Base-by-base conservation (phyloP, 192 early-diverging fungal species). In the Linnemannia schmuckeri region DNA sequence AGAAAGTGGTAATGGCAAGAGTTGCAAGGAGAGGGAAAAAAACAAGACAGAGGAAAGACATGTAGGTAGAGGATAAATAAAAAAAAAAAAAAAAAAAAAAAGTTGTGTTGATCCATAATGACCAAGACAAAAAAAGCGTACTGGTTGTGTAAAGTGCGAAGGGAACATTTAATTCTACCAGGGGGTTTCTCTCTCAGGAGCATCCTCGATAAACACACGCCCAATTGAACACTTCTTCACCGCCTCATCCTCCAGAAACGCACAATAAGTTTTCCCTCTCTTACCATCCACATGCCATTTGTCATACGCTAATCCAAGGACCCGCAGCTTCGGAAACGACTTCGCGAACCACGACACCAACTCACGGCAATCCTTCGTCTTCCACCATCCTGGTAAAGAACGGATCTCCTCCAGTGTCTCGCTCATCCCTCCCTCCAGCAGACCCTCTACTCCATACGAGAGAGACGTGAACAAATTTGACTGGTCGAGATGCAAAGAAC, bases 201-300 rank as follows among this genome's bases (percentile, higher is more conserved):
- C 57, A 63, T n/a, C n/a, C 8, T 63, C 57, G 6, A 63, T 27
- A 63, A 63, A 63, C 6, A 63, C 57, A 24, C 57, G 24, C 8
- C 7, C 0, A 27, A 63, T 63, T 3, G 57, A 63, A 12, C 57
- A 63, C 27, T 30, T 20, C n/a, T 27, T 63, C 6, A 63, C 57
- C 57, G 7, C 57, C 57, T 63, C 57, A 30, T 63, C 57, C 24
- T 63, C 27, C 27, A 63, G 22, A 63, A 63, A 63, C 10, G 57
- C 7, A 30, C 57, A 63, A 63, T 63, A 63, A 2, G 10, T 63
- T 8, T n/a, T 27, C 0, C 57, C 27, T 30, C 57, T 55, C 54
- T 55, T 55, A 20, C 54, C n/a, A 63, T 63, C 57, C 57, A 63
- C 57, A 63, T 63, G n/a, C 57, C 57, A 63, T 27, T 63, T 63